A percentile compares a stretch with the other conserved stretches of the same genome.
These are phyloP conservation scores for Volutella citrinella DNA, from an alignment of 2,329 filamentous ascomycete species.

Conservation along the genomic window DNA sequence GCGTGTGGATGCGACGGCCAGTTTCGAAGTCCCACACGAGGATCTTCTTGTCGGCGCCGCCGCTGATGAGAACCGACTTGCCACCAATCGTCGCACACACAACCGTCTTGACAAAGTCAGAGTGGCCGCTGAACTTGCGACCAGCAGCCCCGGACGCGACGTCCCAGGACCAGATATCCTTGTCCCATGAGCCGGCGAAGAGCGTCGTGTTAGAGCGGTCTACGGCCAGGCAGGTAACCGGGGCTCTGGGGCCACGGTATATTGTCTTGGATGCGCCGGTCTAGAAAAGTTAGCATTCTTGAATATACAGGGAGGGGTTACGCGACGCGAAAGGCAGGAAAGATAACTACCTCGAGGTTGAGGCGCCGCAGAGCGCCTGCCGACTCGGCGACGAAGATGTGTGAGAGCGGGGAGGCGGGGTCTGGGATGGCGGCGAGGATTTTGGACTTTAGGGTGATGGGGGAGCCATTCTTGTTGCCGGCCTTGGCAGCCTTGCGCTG, in stretches of 20 bases:
- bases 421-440: slow-evolving; percentile 72
- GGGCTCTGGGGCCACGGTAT: slow-evolving; percentile 74
- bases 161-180: slow-evolving; percentile 84
- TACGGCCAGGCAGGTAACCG: slow-evolving; percentile 73
- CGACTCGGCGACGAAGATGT: slow-evolving; percentile 81
- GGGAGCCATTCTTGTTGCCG: slow-evolving; percentile 76
- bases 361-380: slow-evolving; percentile 76
- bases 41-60: slow-evolving; percentile 75
- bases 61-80: slow-evolving; percentile 66
- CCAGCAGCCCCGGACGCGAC: slow-evolving; percentile 51
- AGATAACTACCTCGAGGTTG: slow-evolving; percentile 62
- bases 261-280: slow-evolving; percentile 32
- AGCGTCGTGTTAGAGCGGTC: slow-evolving; percentile 55
- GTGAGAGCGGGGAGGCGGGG: slow-evolving; percentile 53
- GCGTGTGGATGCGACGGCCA: slow-evolving; percentile 66
- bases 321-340: neutral
- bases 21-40: slow-evolving; percentile 77
- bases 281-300: slow-evolving; percentile 22
- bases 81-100: slow-evolving; percentile 59
- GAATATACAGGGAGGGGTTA: neutral
- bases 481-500: slow-evolving; percentile 67
- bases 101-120: slow-evolving; percentile 88
- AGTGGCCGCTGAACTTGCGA: slow-evolving; percentile 71
- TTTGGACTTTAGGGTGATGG: slow-evolving; percentile 80
- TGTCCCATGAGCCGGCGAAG: slow-evolving; percentile 94